Evolutionary conservation across 1,284 basidiomycete genomes (phyloP), one percentile per base, ranked within the genome.

Genomic region (Stygiomarasmius scandens): DNA sequence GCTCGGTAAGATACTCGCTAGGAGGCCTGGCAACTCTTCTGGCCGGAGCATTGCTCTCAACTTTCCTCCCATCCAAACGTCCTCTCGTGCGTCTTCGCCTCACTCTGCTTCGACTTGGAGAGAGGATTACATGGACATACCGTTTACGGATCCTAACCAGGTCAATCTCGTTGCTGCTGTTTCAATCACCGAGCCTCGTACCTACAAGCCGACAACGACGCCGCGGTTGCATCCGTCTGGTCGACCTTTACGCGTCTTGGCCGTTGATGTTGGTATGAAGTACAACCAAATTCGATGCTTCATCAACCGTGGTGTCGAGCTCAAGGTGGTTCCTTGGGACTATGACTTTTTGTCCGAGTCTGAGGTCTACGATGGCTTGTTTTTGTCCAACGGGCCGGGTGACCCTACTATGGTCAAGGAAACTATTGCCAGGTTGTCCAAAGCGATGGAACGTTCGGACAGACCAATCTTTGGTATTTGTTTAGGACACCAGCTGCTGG

Each of bases 281-380:
- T 96, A 91, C 79, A 99, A 99, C 77, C 97, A 99, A 76, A 96
- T 99, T 66, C 87, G 97, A 48, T 99, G 96, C 80, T 98, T 99
- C 78, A 89, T 87, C 52, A 83, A 88, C 54, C 92, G 97, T 49
- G 96, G 97, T 54, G 86, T 98, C 52, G 95, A 99, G 74, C 81
- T 99, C 71, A 97, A 98, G 76, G 95, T 98, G 54, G 93, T 99
- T 3, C 96, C 97, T 41, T 99, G 96, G 95, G 84, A 99, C 72
- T 92, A 97, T 72, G 91, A 99, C 76, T 94, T 98, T 71, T 77
- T 92, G 47, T 70, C 83, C n/a, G 77, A 86, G 16, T 71, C 81
- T 2, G 86, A 96, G 69, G 86, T 90, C 1, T 98, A 89, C 67
- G 97, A 99, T 67, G 97, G 96, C 54, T 79, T 99, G 48, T 99